A percentile compares a stretch with the other conserved stretches of the same genome.
Evolutionary conservation across 1,284 basidiomycete genomes (phyloP).

Genomic region (Mycena sp.): DNA sequence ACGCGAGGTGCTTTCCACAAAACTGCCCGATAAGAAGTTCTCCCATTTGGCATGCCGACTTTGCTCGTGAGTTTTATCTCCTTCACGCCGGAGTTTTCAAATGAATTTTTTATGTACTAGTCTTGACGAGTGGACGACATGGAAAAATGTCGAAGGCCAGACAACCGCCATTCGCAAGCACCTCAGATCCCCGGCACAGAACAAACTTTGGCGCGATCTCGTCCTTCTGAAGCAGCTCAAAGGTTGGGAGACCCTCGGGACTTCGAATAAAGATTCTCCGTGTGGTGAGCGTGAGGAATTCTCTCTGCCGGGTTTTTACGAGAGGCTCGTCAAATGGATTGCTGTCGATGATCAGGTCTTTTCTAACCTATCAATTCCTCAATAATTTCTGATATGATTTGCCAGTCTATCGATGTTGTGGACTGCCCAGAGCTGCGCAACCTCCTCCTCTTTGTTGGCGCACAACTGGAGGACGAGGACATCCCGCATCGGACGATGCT

Average conservation of each 20-base stretch:
- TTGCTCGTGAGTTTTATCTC: too few species aligned
- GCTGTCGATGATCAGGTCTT: conserved; percentile 42
- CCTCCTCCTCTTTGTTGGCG: conserved; percentile 38
- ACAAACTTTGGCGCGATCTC: conserved; percentile 20
- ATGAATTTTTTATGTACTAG: too few species aligned
- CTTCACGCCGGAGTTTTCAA: too few species aligned
- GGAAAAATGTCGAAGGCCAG: conserved; percentile 29
- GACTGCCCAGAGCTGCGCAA: conserved; percentile 39
- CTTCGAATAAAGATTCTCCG: not conserved
- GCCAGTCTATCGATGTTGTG: too few species aligned
- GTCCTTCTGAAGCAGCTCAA: conserved; percentile 26
- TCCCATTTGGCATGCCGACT: conserved; percentile 28
- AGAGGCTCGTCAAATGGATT: conserved; percentile 30
- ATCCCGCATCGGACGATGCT: conserved; percentile 38
- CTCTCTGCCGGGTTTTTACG: conserved; percentile 24
- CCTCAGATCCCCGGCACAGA: conserved; percentile 16
- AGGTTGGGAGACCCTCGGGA: not conserved
- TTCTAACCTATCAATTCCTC: not conserved
- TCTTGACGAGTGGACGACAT: conserved; percentile 25
- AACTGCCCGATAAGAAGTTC: not conserved
- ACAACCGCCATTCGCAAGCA: conserved; percentile 29
- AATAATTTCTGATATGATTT: not conserved
- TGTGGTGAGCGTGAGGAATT: not conserved
- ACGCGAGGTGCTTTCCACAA: not conserved
- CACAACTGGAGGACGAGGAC: conserved; percentile 32